Conservation (phyloP, 2,329 filamentous ascomycete species). For the Fusarium mundagurra region DNA sequence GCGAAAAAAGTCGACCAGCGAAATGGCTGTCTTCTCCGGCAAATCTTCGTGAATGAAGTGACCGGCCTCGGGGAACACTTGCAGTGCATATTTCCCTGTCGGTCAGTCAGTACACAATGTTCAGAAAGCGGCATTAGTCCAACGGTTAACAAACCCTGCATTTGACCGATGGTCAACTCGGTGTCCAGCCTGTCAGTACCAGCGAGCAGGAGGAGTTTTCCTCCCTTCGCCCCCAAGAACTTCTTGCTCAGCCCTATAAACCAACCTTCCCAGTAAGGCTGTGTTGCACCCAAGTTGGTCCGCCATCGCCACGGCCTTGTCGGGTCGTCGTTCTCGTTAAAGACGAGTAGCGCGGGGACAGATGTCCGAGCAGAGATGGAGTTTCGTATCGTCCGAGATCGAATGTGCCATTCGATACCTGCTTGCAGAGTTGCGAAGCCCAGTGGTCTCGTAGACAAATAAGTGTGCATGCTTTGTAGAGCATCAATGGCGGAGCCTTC, state of each 20-base stretch:
- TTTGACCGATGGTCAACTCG: constrained; percentile 93
- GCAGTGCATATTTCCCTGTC: constrained; percentile 88
- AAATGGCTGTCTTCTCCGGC: constrained; percentile 86
- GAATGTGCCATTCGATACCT: constrained; percentile 93
- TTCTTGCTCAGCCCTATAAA: constrained; percentile 88
- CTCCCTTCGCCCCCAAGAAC: constrained; percentile 82
- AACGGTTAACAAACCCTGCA: constrained; percentile 76
- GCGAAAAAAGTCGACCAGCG: constrained; percentile 89
- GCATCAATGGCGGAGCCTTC: constrained; percentile 97
- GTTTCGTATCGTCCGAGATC: constrained; percentile 87
- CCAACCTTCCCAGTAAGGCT: constrained; percentile 95
- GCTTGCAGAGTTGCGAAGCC: constrained; percentile 81
- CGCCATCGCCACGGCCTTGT: constrained; percentile 79
- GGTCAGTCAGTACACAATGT: constrained; percentile 17
- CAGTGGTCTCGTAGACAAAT: constrained; percentile 81
- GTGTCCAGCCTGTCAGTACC: constrained; percentile 92
- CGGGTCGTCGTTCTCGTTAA: constrained; percentile 52
- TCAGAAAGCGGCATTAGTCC: background rate
- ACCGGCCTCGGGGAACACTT: constrained; percentile 93
- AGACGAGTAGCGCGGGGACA: constrained; percentile 80
- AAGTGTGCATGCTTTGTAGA: constrained; percentile 91
- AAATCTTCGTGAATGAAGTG: constrained; percentile 98
- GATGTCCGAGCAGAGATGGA: constrained; percentile 84
- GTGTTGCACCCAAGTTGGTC: constrained; percentile 84
- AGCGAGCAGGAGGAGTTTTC: constrained; percentile 85